phyloP scores from a whole-genome alignment of 805 yeast genomes.

The Cyberlindnera xylosilytica region DNA sequence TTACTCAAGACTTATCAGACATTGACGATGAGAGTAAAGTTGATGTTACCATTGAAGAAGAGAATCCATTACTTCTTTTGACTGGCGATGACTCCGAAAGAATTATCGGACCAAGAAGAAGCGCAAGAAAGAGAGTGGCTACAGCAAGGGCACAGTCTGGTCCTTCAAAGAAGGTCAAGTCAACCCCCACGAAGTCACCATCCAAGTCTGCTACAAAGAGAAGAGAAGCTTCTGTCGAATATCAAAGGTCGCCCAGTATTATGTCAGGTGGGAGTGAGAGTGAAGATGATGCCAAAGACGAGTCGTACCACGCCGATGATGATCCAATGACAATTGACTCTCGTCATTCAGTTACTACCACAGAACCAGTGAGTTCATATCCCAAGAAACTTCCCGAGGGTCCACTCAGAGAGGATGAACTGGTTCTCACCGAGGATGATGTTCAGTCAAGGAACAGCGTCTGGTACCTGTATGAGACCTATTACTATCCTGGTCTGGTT shows the following conservation, averaged over 20 bases:
- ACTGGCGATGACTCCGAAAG: neutral
- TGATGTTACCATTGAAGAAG: slow-evolving; percentile 16
- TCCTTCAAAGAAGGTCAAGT: neutral
- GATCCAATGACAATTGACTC: no score
- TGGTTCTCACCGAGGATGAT: slow-evolving; percentile 27
- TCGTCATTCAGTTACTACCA: no score
- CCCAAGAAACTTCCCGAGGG: neutral
- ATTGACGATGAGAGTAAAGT: slow-evolving; percentile 26
- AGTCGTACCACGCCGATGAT: neutral
- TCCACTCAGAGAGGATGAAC: slow-evolving; percentile 6
- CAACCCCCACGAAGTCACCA: neutral
- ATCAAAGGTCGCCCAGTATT: neutral
- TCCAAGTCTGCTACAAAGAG: neutral
- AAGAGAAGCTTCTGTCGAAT: neutral
- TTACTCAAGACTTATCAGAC: slow-evolving; percentile 29
- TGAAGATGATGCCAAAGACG: neutral
- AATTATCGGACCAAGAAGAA: slow-evolving; percentile 1
- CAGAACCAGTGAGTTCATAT: no score
- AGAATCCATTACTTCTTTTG: slow-evolving; percentile 5
- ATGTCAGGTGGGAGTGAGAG: neutral
- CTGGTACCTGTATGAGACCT: slow-evolving; percentile 51
- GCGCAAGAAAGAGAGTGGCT: slow-evolving; percentile 3
- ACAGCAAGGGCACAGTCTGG: neutral
- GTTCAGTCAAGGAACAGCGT: slow-evolving; percentile 37
- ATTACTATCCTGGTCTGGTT: slow-evolving; percentile 49